These are phyloP conservation scores for Xylogone sp. DNA, from an alignment of 2,329 filamentous ascomycete species.

Conservation along the genomic window DNA sequence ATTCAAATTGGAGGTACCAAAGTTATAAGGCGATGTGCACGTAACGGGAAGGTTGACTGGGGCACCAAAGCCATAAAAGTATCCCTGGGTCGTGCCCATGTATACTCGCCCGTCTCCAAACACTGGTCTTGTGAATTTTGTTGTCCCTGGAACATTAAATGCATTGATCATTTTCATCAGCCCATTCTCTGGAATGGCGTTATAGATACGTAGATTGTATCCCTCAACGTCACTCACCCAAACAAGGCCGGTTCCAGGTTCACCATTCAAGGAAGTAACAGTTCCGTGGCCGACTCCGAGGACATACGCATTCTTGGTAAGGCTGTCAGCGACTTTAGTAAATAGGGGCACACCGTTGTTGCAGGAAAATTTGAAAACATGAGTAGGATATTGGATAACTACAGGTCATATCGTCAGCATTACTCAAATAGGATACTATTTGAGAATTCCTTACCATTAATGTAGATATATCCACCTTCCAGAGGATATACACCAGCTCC, in stretches of 20 bases:
- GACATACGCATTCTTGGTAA: conserved; percentile 45
- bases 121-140: conserved; percentile 54
- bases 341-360: conserved; percentile 47
- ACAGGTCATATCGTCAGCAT: conserved; percentile 3
- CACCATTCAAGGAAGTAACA: conserved; percentile 49
- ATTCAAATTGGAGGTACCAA: conserved; percentile 41
- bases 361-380: conserved; percentile 56
- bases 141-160: conserved; percentile 47
- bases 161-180: conserved; percentile 43
- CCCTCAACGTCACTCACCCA: conserved; percentile 56
- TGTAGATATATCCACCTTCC: conserved; percentile 45
- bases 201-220: conserved; percentile 47
- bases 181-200: conserved; percentile 45
- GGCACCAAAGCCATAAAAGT: conserved; percentile 52
- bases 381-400: conserved; percentile 49
- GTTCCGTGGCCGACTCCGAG: conserved; percentile 55
- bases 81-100: conserved; percentile 47
- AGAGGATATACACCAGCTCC: conserved; percentile 43
- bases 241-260: conserved; percentile 50
- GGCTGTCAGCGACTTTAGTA: conserved; percentile 47
- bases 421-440: neutral
- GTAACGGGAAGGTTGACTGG: conserved; percentile 51
- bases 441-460: conserved; percentile 28
- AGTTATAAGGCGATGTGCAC: conserved; percentile 45
- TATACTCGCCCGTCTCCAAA: conserved; percentile 55